phyloP scores from a whole-genome alignment of 768 basidiomycete species.

The Russula griseocarnosa region DNA sequence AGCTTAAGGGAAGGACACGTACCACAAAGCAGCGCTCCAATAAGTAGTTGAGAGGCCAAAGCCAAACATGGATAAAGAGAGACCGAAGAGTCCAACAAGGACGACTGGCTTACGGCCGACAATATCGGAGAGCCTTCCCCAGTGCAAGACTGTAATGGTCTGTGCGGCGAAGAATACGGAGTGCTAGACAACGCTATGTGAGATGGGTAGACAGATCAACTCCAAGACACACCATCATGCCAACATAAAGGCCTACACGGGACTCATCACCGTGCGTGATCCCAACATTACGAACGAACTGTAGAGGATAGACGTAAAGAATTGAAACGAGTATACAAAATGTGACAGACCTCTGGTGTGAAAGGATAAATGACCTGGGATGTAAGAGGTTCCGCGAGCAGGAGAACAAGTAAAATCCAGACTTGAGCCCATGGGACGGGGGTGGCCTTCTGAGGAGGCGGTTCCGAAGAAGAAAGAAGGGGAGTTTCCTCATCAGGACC shows the following conservation, averaged over 20 bases:
- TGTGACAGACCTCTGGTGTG: constrained; percentile 14
- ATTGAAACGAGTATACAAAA: neutral
- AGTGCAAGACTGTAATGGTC: constrained; percentile 66
- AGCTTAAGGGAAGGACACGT: neutral
- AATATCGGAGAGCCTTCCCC: constrained; percentile 68
- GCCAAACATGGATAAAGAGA: constrained; percentile 65
- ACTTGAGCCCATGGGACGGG: constrained; percentile 71
- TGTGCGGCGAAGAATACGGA: constrained; percentile 77
- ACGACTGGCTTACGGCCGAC: constrained; percentile 76
- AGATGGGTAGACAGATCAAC: neutral
- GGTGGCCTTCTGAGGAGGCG: constrained; percentile 32
- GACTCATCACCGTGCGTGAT: constrained; percentile 70
- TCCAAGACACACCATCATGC: constrained; percentile 51
- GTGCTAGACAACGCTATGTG: constrained; percentile 45
- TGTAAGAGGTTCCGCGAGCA: constrained; percentile 74
- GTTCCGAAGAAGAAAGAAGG: no score
- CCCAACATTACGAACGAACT: constrained; percentile 61
- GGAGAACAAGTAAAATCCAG: constrained; percentile 63
- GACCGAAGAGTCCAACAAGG: constrained; percentile 57
- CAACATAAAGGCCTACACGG: constrained; percentile 72
- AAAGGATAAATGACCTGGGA: constrained; percentile 66
- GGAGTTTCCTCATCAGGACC: no score
- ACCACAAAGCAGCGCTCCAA: constrained; percentile 55
- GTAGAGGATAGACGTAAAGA: neutral
- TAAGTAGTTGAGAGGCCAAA: constrained; percentile 72